Evolutionary conservation across 1,139 yeast species (phyloP).

Genomic region (Waltiozyma solani): DNA sequence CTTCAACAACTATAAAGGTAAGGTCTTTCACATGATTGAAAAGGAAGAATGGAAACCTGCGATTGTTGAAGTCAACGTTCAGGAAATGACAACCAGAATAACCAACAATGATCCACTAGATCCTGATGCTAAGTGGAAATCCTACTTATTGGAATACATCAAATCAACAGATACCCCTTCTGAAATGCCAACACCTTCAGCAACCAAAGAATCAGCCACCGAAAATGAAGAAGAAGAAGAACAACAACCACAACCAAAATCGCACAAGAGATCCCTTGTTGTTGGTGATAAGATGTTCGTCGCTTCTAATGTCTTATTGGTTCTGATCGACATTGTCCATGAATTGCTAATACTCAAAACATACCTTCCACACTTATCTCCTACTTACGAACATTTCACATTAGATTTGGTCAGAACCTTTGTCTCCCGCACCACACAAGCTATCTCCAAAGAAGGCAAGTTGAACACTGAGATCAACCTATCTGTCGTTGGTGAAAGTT

Average conservation of each 20-base stretch:
- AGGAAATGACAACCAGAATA: slow-evolving; percentile 44
- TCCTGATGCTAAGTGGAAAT: slow-evolving; percentile 23
- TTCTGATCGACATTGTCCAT: slow-evolving; percentile 20
- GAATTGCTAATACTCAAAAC: slow-evolving; percentile 21
- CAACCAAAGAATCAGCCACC: neutral
- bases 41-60: slow-evolving; percentile 76
- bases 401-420: slow-evolving; percentile 22
- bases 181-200: too few species aligned
- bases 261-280: slow-evolving; percentile 30
- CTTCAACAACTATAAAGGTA: slow-evolving; percentile 7
- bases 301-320: slow-evolving; percentile 26
- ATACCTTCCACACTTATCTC: slow-evolving; percentile 13
- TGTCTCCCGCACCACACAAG: slow-evolving; percentile 21
- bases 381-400: slow-evolving; percentile 20
- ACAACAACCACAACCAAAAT: slow-evolving; percentile 12
- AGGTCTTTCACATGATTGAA: slow-evolving; percentile 42
- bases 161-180: too few species aligned
- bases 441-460: slow-evolving; percentile 16
- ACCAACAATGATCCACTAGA: slow-evolving; percentile 39
- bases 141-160: slow-evolving; percentile 5
- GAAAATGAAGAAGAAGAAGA: slow-evolving; percentile 3
- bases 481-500: slow-evolving; percentile 29
- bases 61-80: slow-evolving; percentile 38
- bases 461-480: slow-evolving; percentile 23
- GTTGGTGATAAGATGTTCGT: slow-evolving; percentile 32